Evolutionary conservation across 2,329 filamentous ascomycete species (phyloP), one percentile per base, ranked within the genome.

Genomic region (Cryphonectria carpinicola): DNA sequence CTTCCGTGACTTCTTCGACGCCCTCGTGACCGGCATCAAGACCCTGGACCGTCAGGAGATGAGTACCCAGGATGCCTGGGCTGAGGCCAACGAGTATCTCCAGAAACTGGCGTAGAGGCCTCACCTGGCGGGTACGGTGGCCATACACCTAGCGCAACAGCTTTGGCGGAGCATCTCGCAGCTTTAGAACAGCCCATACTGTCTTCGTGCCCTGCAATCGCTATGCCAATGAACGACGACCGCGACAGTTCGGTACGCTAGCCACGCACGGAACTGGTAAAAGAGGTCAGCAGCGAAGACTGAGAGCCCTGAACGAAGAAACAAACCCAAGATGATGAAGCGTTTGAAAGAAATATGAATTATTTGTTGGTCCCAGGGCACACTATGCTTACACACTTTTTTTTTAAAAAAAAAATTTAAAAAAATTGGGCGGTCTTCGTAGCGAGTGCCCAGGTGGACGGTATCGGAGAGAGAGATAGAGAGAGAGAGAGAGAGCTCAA

Each of bases 21-120:
- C 88, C 5, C 77, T 92, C 49, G 83, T 86, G 73, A 83, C 82
- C 28, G 89, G 88, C 58, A 80, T 91, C n/a, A 84, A 87, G 78
- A 84, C 82, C 13, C 77, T 91, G 11, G 83, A 82, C 65, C 80
- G 79, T 39, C 82, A 84, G 67, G 83, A 87, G 73, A 75, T 90
- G 22, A 78, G 77, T 1, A 85, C 87, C 74, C 86, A 83, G 78
- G 77, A 79, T 14, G 81, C 81, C 22, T 91, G 89, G 89, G 81
- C 84, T 73, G 84, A 83, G 75, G 88, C 89, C 1, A 83, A 84
- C 70, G 80, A 81, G 37, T 91, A 88, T 76, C 81, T 90, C 25
- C 79, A 84, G 67, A 78, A 78, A 32, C 77, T 84, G 62, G 74
- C 74, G 63, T 78, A 73, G 70, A 66, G 28, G 46, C 32, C 37